Percentiles rank a stretch among this genome's conserved stretches.
Evolutionary conservation across 2,329 filamentous ascomycete genomes (phyloP).

Genomic region (Cladosporium sphaerospermum): DNA sequence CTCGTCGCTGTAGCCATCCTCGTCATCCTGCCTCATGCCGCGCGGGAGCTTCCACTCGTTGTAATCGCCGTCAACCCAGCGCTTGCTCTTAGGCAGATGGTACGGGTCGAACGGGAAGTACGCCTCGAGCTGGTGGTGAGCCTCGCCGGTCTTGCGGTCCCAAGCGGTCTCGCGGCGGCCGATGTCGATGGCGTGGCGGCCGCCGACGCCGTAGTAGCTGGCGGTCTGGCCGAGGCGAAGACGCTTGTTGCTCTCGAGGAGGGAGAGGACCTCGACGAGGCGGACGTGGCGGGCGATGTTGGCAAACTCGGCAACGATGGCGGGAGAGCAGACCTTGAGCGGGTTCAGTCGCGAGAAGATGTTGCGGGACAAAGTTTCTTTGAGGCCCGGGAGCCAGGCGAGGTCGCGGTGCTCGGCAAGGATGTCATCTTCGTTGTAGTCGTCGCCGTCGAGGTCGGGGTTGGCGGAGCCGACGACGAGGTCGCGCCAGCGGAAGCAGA

Average conservation of each 20-base stretch:
- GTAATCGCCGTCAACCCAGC: slow-evolving; percentile 83
- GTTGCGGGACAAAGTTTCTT: slow-evolving; percentile 66
- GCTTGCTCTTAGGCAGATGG: slow-evolving; percentile 75
- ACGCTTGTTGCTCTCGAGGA: slow-evolving; percentile 88
- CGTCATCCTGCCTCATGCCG: slow-evolving; percentile 51
- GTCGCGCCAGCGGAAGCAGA: slow-evolving; percentile 97
- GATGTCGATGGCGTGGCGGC: slow-evolving; percentile 43
- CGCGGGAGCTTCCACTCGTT: slow-evolving; percentile 71
- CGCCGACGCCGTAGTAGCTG: slow-evolving; percentile 38
- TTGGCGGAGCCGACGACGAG: slow-evolving; percentile 57
- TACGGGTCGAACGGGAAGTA: slow-evolving; percentile 99
- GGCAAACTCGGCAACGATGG: slow-evolving; percentile 87
- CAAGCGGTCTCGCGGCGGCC: slow-evolving; percentile 51
- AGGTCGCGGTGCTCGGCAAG: slow-evolving; percentile 66
- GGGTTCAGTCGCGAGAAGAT: slow-evolving; percentile 89
- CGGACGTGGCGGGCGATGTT: slow-evolving; percentile 77
- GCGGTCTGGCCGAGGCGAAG: slow-evolving; percentile 70
- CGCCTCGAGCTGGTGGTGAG: slow-evolving; percentile 78
- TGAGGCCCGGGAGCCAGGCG: slow-evolving; percentile 68
- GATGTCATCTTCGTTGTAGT: slow-evolving; percentile 47
- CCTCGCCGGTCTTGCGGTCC: slow-evolving; percentile 58
- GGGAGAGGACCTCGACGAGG: slow-evolving; percentile 82
- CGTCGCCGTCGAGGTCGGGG: slow-evolving; percentile 30
- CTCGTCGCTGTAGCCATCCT: slow-evolving; percentile 40
- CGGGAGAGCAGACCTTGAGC: slow-evolving; percentile 85